Conservation (phyloP, 2,329 filamentous ascomycete species). For the Penicillium sp. region DNA sequence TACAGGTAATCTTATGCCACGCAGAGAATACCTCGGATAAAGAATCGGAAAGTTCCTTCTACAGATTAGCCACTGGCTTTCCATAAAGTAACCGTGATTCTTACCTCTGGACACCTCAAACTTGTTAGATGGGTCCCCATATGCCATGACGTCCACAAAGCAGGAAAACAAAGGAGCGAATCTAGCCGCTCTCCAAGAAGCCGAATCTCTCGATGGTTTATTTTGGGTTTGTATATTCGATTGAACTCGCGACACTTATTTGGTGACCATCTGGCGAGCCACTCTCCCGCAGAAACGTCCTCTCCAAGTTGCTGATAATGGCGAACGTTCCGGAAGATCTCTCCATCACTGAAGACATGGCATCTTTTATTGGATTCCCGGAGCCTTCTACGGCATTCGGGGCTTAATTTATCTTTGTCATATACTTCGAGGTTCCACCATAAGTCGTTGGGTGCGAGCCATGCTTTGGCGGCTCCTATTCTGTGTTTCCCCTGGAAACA, state of each 20-base stretch:
- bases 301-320: constrained; percentile 14
- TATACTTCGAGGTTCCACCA: constrained; percentile 19
- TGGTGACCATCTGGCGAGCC: constrained; percentile 18
- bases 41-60: constrained; percentile 16
- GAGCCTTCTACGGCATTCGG: constrained; percentile 9
- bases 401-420: constrained; percentile 12
- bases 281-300: constrained; percentile 9
- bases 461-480: constrained; percentile 10
- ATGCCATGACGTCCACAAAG: constrained; percentile 14
- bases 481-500: constrained; percentile 18
- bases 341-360: constrained; percentile 15
- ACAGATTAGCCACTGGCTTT: too few relatives aligned
- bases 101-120: constrained; percentile 15
- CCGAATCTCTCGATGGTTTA: background rate
- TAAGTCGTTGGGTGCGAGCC: constrained; percentile 12
- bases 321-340: constrained; percentile 18
- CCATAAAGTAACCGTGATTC: too few relatives aligned
- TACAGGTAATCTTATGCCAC: constrained; percentile 6
- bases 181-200: constrained; percentile 14
- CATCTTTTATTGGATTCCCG: constrained; percentile 10
- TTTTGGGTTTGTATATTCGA: constrained; percentile 14
- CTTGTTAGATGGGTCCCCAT: constrained; percentile 20
- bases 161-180: constrained; percentile 12
- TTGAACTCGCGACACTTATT: constrained; percentile 21
- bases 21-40: constrained; percentile 5